Evolutionary conservation across 441 rosid genomes (phyloP).

Genomic region (Pelargonium myrrhifolium): DNA sequence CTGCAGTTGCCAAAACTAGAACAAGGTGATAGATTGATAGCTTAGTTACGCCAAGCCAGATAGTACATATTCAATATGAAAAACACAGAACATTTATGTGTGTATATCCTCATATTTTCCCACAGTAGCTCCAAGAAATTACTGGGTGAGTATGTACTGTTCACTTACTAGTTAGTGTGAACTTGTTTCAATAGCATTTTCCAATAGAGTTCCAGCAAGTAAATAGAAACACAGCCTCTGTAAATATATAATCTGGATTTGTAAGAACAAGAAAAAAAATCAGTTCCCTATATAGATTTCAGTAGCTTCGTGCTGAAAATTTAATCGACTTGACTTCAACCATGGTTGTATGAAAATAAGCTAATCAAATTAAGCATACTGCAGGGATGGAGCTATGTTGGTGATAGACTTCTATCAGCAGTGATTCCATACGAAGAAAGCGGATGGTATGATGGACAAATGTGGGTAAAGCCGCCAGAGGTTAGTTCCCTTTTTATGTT

Average conservation of each 20-base stretch:
- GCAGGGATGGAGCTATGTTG: slow-evolving; percentile 96
- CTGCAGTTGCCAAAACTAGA: not conserved
- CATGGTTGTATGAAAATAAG: not conserved
- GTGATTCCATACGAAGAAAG: slow-evolving; percentile 93
- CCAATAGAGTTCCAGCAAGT: not conserved
- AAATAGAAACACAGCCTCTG: not conserved
- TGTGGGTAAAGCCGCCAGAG: slow-evolving; percentile 98
- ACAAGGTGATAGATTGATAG: not conserved
- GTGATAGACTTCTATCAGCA: slow-evolving; percentile 90
- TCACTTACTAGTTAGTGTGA: not conserved
- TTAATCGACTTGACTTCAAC: not conserved
- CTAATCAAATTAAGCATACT: slow-evolving; percentile 12
- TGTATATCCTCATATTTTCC: not conserved
- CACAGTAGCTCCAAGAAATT: not conserved
- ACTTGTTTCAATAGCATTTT: not conserved
- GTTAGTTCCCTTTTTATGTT: slow-evolving; percentile 30
- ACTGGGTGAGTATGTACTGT: not conserved
- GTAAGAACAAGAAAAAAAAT: not conserved
- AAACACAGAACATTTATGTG: not conserved
- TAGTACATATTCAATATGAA: not conserved
- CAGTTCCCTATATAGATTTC: too few relatives aligned
- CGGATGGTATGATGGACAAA: slow-evolving; percentile 97
- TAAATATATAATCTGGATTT: not conserved
- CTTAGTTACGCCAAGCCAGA: not conserved
- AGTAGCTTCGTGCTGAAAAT: not conserved